Percentiles rank a stretch among this genome's conserved stretches.
Evolutionary conservation across 202 grass and related monocot species (phyloP).

Genomic region (Panicum hallii): DNA sequence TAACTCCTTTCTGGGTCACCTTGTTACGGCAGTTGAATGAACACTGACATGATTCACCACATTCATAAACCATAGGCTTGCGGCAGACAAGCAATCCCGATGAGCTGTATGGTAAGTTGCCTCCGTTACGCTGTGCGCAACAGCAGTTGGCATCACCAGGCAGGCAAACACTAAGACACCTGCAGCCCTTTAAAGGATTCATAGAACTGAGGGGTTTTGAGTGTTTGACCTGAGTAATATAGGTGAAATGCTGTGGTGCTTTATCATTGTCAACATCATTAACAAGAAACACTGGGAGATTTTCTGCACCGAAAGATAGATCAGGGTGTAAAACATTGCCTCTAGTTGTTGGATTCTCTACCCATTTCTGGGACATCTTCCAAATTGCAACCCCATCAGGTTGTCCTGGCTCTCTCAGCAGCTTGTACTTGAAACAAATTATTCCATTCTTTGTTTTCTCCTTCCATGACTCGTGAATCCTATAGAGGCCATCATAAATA

Average conservation of each 20-base stretch:
- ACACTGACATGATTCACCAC: conserved; percentile 63
- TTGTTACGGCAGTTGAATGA: conserved; percentile 69
- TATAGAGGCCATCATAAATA: conserved; percentile 86
- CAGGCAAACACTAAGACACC: conserved; percentile 76
- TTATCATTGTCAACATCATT: conserved; percentile 77
- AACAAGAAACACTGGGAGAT: conserved; percentile 75
- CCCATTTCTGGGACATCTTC: conserved; percentile 78
- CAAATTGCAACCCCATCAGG: conserved; percentile 69
- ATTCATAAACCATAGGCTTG: conserved; percentile 75
- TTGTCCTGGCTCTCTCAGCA: conserved; percentile 73
- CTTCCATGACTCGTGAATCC: conserved; percentile 74
- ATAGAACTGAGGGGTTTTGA: conserved; percentile 49
- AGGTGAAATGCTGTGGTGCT: conserved; percentile 71
- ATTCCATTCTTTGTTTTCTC: conserved; percentile 70
- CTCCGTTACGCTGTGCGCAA: conserved; percentile 67
- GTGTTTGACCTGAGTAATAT: conserved; percentile 62
- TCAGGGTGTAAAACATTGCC: conserved; percentile 67
- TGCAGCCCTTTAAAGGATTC: conserved; percentile 55
- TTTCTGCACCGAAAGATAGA: conserved; percentile 76
- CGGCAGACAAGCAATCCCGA: conserved; percentile 70
- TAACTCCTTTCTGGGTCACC: conserved; percentile 76
- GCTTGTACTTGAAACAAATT: conserved; percentile 79
- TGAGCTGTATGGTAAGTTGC: conserved; percentile 74
- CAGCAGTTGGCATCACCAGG: conserved; percentile 66
- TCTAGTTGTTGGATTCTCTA: conserved; percentile 66